phyloP scores from a whole-genome alignment of 345 rosid genomes.

The Lepidium aucheri region DNA sequence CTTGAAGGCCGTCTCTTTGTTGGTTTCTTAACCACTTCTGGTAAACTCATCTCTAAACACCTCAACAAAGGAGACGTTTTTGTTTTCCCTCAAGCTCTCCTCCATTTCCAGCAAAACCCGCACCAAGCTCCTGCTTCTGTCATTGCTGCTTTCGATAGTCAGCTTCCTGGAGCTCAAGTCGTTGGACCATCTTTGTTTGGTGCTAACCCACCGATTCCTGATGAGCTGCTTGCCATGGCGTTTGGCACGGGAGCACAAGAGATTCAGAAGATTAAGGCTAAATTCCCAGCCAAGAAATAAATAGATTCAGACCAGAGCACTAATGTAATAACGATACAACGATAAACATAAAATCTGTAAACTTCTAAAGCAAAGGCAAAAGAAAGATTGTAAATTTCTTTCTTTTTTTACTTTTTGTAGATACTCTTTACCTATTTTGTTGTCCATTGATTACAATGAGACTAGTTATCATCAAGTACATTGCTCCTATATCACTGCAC shows the following conservation, averaged over 20 bases:
- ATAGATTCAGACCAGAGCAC: background rate
- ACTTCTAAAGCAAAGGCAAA: conserved; percentile 9
- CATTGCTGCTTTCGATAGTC: conserved; percentile 52
- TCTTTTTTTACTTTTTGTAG: background rate
- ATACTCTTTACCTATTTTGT: background rate
- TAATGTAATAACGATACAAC: background rate
- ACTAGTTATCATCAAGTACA: conserved; percentile 1
- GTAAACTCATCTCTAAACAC: conserved; percentile 35
- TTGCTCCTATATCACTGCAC: conserved; percentile 1
- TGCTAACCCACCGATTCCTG: conserved; percentile 40
- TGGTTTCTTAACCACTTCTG: conserved; percentile 49
- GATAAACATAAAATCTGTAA: background rate
- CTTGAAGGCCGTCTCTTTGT: conserved; percentile 47
- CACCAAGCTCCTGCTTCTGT: conserved; percentile 34
- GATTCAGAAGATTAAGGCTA: conserved; percentile 36
- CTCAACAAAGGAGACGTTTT: conserved; percentile 51
- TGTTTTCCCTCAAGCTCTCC: conserved; percentile 46
- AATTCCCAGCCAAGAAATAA: conserved; percentile 39
- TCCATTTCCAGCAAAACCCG: conserved; percentile 53
- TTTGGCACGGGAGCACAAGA: conserved; percentile 32
- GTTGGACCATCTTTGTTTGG: conserved; percentile 37
- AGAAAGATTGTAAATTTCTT: background rate
- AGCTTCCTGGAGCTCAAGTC: conserved; percentile 45
- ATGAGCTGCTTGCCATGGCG: conserved; percentile 40
- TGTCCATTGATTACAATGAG: background rate